Percentiles rank a stretch among this genome's conserved stretches.
phyloP scores from a whole-genome alignment of 164 flowering plant genomes.

The Aristolochia fimbriata region DNA sequence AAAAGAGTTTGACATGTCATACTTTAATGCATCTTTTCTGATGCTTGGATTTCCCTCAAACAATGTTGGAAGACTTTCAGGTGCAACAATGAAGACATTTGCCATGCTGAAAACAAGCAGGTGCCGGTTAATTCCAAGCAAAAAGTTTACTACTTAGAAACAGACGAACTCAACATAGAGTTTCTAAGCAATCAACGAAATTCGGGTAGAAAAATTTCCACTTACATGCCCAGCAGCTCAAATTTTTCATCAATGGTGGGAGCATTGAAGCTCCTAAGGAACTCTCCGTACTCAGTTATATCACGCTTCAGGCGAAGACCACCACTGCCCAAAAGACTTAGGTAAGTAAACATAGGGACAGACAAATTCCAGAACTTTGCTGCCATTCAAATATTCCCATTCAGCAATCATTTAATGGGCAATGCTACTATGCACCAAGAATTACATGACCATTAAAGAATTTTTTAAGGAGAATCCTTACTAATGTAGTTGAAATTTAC shows the following conservation, averaged over 20 bases:
- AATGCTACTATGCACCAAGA: too few relatives aligned
- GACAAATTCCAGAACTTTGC: too few relatives aligned
- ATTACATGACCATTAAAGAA: too few relatives aligned
- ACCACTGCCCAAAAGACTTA: constrained; percentile 40
- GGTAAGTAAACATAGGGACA: too few relatives aligned
- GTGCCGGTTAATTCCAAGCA: not conserved
- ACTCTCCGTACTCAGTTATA: constrained; percentile 95
- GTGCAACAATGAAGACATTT: constrained; percentile 96
- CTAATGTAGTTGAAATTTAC: too few relatives aligned
- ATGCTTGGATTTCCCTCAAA: constrained; percentile 95
- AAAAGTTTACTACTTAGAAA: not conserved
- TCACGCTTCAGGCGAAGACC: constrained; percentile 94
- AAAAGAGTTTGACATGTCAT: constrained; percentile 4
- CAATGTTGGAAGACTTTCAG: constrained; percentile 83
- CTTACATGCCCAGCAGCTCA: constrained; percentile 94
- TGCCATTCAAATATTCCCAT: too few relatives aligned
- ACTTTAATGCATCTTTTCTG: constrained; percentile 92
- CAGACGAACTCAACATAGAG: not conserved
- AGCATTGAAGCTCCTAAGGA: constrained; percentile 89
- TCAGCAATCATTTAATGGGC: too few relatives aligned
- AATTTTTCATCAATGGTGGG: constrained; percentile 95
- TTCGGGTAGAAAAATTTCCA: not conserved
- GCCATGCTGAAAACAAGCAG: constrained; percentile 59
- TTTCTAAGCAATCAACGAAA: too few relatives aligned
- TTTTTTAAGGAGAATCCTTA: too few relatives aligned